Conservation (phyloP, 1,139 yeast genomes). For the Pichia sp. region DNA sequence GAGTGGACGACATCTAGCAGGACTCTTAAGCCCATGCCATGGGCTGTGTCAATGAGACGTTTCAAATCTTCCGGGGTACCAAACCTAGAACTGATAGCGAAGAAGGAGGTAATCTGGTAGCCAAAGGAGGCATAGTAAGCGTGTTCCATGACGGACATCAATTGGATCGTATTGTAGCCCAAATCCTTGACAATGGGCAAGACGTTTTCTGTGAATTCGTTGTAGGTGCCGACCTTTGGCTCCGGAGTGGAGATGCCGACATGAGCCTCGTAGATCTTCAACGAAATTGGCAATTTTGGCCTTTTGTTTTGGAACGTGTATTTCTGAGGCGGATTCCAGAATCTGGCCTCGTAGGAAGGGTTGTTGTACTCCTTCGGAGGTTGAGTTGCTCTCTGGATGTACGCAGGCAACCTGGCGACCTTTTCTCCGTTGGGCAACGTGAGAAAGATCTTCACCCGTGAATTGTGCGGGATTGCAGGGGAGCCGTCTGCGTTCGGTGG, state of each 20-base stretch:
- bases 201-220: slow-evolving; percentile 73
- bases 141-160: slow-evolving; percentile 98
- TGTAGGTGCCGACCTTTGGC: slow-evolving; percentile 76
- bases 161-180: slow-evolving; percentile 89
- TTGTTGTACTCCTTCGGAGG: slow-evolving; percentile 48
- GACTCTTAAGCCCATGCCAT: slow-evolving; percentile 79
- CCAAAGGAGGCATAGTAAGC: slow-evolving; percentile 98
- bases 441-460: slow-evolving; percentile 71
- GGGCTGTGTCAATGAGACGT: slow-evolving; percentile 88
- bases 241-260: slow-evolving; percentile 93
- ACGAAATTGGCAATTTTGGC: slow-evolving; percentile 53
- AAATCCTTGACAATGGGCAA: slow-evolving; percentile 79
- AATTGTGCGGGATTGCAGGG: slow-evolving; percentile 73
- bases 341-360: slow-evolving; percentile 75
- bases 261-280: slow-evolving; percentile 92
- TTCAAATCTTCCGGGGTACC: slow-evolving; percentile 95
- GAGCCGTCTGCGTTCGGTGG: slow-evolving; percentile 48
- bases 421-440: slow-evolving; percentile 62
- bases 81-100: slow-evolving; percentile 81
- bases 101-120: slow-evolving; percentile 89
- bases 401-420: slow-evolving; percentile 81
- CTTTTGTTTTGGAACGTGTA: slow-evolving; percentile 63
- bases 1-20: slow-evolving; percentile 91
- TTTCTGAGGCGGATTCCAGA: slow-evolving; percentile 73
- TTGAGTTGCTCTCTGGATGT: slow-evolving; percentile 81